Evolutionary conservation across 1,284 basidiomycete genomes (phyloP).

Genomic region (Ustilago tritici): DNA sequence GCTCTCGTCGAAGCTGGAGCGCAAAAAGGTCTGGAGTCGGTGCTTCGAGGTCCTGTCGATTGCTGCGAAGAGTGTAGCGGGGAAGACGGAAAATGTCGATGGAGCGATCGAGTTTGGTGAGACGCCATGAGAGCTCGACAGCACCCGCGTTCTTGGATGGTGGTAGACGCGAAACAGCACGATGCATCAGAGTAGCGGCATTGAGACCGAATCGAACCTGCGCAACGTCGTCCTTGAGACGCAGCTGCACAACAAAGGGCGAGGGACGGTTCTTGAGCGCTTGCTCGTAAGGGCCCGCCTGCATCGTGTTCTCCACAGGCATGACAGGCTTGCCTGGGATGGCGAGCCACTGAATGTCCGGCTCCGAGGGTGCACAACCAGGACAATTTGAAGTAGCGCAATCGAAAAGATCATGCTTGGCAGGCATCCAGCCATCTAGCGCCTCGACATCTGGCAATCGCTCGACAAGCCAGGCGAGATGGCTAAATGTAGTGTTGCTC

Average conservation of each 20-base stretch:
- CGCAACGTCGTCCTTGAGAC: constrained; percentile 76
- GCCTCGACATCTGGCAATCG: constrained; percentile 44
- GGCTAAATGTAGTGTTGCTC: constrained; percentile 52
- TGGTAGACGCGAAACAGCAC: constrained; percentile 85
- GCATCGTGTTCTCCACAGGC: constrained; percentile 57
- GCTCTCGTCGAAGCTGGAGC: constrained; percentile 79
- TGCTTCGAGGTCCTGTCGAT: constrained; percentile 81
- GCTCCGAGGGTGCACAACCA: constrained; percentile 83
- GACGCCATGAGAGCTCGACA: constrained; percentile 78
- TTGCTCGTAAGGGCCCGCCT: constrained; percentile 70
- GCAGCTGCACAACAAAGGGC: constrained; percentile 88
- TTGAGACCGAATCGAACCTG: constrained; percentile 88
- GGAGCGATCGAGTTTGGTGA: constrained; percentile 82
- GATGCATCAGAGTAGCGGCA: constrained; percentile 85
- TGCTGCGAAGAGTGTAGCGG: constrained; percentile 80
- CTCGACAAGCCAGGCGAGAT: constrained; percentile 60
- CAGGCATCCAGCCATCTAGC: constrained; percentile 49
- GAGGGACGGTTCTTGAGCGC: constrained; percentile 86
- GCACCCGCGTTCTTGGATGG: constrained; percentile 64
- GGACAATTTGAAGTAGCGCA: constrained; percentile 72
- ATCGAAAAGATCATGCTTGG: constrained; percentile 32
- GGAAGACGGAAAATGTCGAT: constrained; percentile 70
- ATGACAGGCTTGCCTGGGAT: constrained; percentile 43
- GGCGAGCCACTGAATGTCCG: constrained; percentile 79
- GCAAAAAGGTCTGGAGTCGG: constrained; percentile 82